A percentile compares a stretch with the other conserved stretches of the same genome.
phyloP scores from a whole-genome alignment of 2,329 filamentous ascomycete genomes.

The Penicillium sp. region DNA sequence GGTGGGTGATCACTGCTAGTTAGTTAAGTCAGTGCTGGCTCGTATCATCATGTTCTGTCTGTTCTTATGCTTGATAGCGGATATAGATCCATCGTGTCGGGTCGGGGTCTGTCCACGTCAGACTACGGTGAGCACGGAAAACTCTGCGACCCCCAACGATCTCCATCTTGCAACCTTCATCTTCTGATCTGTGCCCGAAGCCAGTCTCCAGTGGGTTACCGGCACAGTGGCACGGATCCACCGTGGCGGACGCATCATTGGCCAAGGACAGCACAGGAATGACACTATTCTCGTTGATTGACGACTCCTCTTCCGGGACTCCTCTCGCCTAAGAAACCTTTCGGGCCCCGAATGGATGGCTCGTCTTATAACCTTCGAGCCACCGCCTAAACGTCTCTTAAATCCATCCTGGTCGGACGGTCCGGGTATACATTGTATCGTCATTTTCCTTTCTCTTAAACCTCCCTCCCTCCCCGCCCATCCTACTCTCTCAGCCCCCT shows the following conservation, averaged over 20 bases:
- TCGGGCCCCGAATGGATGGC: neutral
- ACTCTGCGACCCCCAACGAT: neutral
- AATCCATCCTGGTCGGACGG: neutral
- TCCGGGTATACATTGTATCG: neutral
- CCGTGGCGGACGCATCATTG: conserved; percentile 2
- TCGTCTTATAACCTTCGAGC: neutral
- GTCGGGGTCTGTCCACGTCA: neutral
- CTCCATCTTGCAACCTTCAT: neutral
- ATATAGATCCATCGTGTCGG: neutral
- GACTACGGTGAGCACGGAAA: neutral
- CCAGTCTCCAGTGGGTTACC: neutral
- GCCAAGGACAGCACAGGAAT: neutral
- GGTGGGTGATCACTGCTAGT: neutral
- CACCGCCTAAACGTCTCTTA: conserved; percentile 2
- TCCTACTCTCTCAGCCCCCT: neutral
- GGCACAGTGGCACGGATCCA: neutral
- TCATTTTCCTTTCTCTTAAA: neutral
- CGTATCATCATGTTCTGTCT: neutral
- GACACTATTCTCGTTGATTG: neutral
- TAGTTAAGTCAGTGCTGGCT: neutral
- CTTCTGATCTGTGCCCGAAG: neutral
- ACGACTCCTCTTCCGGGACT: neutral
- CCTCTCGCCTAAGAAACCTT: conserved; percentile 3
- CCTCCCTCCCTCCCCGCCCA: neutral
- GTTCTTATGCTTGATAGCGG: neutral